Evolutionary conservation across 2,329 filamentous ascomycete genomes (phyloP).

Genomic region (Eutypella sp.): DNA sequence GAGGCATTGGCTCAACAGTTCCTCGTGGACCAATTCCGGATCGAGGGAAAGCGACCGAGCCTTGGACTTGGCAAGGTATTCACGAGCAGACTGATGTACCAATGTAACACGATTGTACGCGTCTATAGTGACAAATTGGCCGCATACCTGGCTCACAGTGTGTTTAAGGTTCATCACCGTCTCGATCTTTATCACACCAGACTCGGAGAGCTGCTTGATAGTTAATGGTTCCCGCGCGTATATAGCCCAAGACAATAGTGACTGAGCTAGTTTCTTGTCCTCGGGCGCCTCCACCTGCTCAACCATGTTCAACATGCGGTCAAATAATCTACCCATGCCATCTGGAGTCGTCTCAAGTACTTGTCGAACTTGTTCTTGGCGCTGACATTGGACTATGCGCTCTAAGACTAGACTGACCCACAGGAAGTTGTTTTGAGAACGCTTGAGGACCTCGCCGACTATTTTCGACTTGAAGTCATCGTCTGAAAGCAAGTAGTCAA

Average conservation of each 20-base stretch:
- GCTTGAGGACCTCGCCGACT: constrained; percentile 1
- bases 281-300: constrained; percentile 3
- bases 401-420: constrained; percentile 14
- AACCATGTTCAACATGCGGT: constrained; percentile 14
- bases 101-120: constrained; percentile 8
- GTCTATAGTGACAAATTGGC: constrained; percentile 14
- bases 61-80: constrained; percentile 8
- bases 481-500: constrained; percentile 8
- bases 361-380: constrained; percentile 11
- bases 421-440: constrained; percentile 17
- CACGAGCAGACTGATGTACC: constrained; percentile 12
- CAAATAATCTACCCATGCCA: constrained; percentile 16
- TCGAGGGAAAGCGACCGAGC: constrained; percentile 6
- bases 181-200: constrained; percentile 1
- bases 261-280: constrained; percentile 8
- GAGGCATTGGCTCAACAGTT: constrained; percentile 13
- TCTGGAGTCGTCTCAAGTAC: constrained; percentile 11
- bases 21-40: constrained; percentile 5
- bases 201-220: constrained; percentile 11
- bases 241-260: constrained; percentile 16
- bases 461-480: constrained; percentile 9
- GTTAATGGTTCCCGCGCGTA: constrained; percentile 12
- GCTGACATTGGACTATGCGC: constrained; percentile 12
- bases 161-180: constrained; percentile 14
- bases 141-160: constrained; percentile 13